These are phyloP conservation scores for Penicillium hordei DNA, from an alignment of 2,329 filamentous ascomycete genomes.

Conservation along the genomic window DNA sequence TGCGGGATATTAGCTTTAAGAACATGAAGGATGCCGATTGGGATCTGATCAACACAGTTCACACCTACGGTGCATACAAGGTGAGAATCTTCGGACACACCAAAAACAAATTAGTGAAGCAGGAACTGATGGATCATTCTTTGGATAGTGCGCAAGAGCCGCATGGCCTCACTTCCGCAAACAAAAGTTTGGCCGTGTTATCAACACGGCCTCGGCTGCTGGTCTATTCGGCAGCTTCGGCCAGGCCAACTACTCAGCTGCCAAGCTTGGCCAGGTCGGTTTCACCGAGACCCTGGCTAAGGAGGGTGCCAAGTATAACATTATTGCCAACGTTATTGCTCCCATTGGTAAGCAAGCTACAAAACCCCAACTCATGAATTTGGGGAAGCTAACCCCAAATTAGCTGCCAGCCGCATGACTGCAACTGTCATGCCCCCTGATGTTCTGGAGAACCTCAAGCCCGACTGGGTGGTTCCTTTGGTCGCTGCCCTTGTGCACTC, in stretches of 20 bases:
- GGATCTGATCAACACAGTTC: constrained; percentile 91
- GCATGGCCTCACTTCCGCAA: constrained; percentile 98
- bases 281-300: constrained; percentile 98
- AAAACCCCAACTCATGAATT: background rate
- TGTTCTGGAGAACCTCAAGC: constrained; percentile 78
- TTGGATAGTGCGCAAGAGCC: constrained; percentile 69
- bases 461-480: constrained; percentile 91
- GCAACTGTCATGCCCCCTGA: constrained; percentile 95
- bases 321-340: constrained; percentile 89
- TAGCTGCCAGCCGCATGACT: constrained; percentile 91
- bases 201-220: constrained; percentile 95
- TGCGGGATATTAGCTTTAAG: constrained; percentile 95
- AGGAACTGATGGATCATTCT: constrained; percentile 18
- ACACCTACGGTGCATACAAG: constrained; percentile 92
- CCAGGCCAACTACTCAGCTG: constrained; percentile 94
- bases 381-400: constrained; percentile 10
- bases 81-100: constrained; percentile 31
- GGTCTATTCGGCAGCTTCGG: constrained; percentile 95
- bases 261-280: constrained; percentile 91
- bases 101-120: background rate
- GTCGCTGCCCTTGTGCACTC: constrained; percentile 86
- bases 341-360: constrained; percentile 60
- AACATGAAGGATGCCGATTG: constrained; percentile 98
- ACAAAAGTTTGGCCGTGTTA: constrained; percentile 95
- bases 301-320: constrained; percentile 98